A percentile compares a stretch with the other conserved stretches of the same genome.
These are phyloP conservation scores for Scedosporium apiospermum DNA, from an alignment of 2,329 filamentous ascomycete genomes.

Conservation along the genomic window DNA sequence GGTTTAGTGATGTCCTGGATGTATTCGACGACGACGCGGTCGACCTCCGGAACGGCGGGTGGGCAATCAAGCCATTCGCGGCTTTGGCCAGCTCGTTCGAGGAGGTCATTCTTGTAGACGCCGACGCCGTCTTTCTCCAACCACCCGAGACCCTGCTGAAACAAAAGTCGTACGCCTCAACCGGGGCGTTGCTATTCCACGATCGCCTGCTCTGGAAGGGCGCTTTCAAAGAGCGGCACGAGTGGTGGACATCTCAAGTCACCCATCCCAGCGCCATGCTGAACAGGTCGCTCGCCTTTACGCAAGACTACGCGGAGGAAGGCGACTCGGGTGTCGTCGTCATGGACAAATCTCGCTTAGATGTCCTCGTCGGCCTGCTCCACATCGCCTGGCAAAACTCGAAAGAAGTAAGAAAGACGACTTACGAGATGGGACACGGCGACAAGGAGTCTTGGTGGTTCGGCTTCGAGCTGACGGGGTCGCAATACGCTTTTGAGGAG, in stretches of 20 bases:
- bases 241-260: constrained; percentile 28
- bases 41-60: constrained; percentile 20
- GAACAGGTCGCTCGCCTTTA: constrained; percentile 26
- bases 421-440: constrained; percentile 30
- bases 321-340: constrained; percentile 31
- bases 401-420: constrained; percentile 24
- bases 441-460: constrained; percentile 39
- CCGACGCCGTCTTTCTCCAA: constrained; percentile 29
- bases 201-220: constrained; percentile 29
- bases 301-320: constrained; percentile 28
- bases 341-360: constrained; percentile 26
- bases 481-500: constrained; percentile 26
- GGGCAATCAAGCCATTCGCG: constrained; percentile 33
- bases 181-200: constrained; percentile 28
- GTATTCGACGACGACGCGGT: constrained; percentile 22
- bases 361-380: constrained; percentile 27
- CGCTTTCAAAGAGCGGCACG: constrained; percentile 21
- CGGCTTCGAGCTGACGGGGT: constrained; percentile 28
- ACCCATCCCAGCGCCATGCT: constrained; percentile 21
- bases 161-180: constrained; percentile 19
- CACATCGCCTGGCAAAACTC: constrained; percentile 35
- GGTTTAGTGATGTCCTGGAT: constrained; percentile 21
- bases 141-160: constrained; percentile 21
- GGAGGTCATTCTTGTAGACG: constrained; percentile 28
- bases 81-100: constrained; percentile 24